A percentile compares a stretch with the other conserved stretches of the same genome.
phyloP scores from a whole-genome alignment of 768 basidiomycete genomes.

The Panellus pusillus region DNA sequence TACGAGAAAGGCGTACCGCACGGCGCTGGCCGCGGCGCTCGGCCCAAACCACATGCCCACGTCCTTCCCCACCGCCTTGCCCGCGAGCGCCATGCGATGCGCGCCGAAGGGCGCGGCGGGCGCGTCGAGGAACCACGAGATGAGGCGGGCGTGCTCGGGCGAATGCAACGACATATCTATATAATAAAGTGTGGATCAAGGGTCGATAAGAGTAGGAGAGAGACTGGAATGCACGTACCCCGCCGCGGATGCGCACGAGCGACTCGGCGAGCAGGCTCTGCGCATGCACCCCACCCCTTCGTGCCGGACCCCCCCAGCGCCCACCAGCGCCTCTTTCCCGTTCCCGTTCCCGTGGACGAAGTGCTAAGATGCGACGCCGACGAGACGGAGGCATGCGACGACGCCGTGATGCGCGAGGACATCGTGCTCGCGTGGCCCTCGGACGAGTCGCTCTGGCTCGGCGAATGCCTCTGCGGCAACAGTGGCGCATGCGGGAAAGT shows the following conservation, averaged over 20 bases:
- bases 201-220: too few relatives aligned
- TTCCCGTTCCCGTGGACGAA: too few relatives aligned
- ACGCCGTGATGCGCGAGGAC: background rate
- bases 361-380: background rate
- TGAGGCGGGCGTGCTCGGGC: slow-evolving; percentile 56
- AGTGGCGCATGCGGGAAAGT: too few relatives aligned
- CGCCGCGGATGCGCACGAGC: too few relatives aligned
- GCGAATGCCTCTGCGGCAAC: too few relatives aligned
- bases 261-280: too few relatives aligned
- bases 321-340: slow-evolving; percentile 4
- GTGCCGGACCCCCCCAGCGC: too few relatives aligned
- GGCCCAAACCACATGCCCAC: slow-evolving; percentile 85
- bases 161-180: slow-evolving; percentile 55
- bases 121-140: slow-evolving; percentile 76
- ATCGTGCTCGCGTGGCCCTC: too few relatives aligned
- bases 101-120: slow-evolving; percentile 69
- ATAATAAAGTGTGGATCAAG: slow-evolving; percentile 49
- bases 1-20: slow-evolving; percentile 45
- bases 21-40: slow-evolving; percentile 74
- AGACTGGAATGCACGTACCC: slow-evolving; percentile 63
- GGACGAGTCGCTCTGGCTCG: too few relatives aligned
- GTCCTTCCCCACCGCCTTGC: slow-evolving; percentile 76
- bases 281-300: too few relatives aligned
- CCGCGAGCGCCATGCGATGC: slow-evolving; percentile 73
- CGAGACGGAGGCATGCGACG: background rate